phyloP scores from a whole-genome alignment of 2,329 filamentous ascomycete genomes.

The Xylaria sp. region DNA sequence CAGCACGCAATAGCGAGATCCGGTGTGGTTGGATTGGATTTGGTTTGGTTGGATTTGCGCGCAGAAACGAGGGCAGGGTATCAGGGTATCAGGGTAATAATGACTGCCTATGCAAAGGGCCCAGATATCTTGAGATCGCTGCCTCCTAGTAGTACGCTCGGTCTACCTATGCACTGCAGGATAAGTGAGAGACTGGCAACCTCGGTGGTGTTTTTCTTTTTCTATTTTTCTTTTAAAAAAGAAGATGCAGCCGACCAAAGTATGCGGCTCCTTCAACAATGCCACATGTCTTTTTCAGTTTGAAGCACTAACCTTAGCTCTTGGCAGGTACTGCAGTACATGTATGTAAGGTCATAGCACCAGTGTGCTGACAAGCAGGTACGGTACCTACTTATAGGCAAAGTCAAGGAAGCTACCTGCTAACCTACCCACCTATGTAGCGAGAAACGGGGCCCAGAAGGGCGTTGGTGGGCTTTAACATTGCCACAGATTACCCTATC shows the following conservation, averaged over 20 bases:
- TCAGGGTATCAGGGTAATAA: background rate
- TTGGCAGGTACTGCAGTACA: conserved; percentile 15
- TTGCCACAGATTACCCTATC: conserved; percentile 20
- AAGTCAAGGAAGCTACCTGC: background rate
- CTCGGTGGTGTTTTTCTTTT: conserved; percentile 30
- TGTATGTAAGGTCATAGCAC: conserved; percentile 28
- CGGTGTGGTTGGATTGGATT: conserved; percentile 22
- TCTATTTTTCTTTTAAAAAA: background rate
- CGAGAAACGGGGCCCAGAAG: conserved; percentile 1
- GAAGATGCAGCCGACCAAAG: conserved; percentile 21
- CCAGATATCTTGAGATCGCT: conserved; percentile 3
- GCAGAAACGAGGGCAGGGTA: conserved; percentile 33
- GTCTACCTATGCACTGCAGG: background rate
- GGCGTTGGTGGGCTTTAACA: conserved; percentile 5
- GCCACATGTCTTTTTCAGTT: conserved; percentile 49
- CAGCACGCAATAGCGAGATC: conserved; percentile 34
- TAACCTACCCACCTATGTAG: background rate
- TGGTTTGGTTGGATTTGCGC: conserved; percentile 27
- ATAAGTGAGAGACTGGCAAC: conserved; percentile 22
- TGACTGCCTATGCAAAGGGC: conserved; percentile 32
- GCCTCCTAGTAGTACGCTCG: background rate
- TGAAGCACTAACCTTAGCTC: conserved; percentile 13
- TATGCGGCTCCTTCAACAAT: conserved; percentile 43
- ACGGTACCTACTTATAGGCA: conserved; percentile 3
- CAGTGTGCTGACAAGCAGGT: conserved; percentile 10